A percentile compares a stretch with the other conserved stretches of the same genome.
These are phyloP conservation scores for Fusarium temperatum DNA, from an alignment of 2,329 filamentous ascomycete genomes.

Conservation along the genomic window DNA sequence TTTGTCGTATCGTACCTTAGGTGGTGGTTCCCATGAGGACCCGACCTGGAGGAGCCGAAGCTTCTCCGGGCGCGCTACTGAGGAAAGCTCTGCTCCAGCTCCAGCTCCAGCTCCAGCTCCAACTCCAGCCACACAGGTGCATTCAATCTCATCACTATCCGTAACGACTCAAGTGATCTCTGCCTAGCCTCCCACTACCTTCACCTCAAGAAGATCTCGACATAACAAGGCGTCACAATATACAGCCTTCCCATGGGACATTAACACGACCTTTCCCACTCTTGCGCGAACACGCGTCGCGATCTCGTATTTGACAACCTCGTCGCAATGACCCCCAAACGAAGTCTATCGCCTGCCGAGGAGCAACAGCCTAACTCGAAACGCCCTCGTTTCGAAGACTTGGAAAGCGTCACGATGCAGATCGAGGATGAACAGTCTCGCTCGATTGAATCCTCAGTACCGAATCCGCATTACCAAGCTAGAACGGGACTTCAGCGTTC, in stretches of 20 bases:
- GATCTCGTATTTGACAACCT: neutral
- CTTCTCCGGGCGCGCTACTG: constrained; percentile 23
- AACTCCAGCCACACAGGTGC: neutral
- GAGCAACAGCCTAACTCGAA: constrained; percentile 44
- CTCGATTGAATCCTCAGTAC: constrained; percentile 34
- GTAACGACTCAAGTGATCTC: neutral
- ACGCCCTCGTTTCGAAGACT: constrained; percentile 36
- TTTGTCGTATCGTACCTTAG: neutral
- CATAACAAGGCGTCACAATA: neutral
- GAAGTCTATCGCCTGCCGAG: constrained; percentile 46
- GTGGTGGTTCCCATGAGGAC: neutral
- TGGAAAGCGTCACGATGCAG: neutral
- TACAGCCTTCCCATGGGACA: neutral
- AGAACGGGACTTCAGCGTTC: constrained; percentile 59
- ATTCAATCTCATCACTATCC: neutral
- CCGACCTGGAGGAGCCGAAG: constrained; percentile 20
- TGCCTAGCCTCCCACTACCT: neutral
- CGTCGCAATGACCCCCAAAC: constrained; percentile 49
- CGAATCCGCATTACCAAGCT: constrained; percentile 47
- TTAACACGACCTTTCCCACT: neutral
- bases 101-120: neutral
- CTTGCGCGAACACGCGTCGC: neutral
- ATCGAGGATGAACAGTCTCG: constrained; percentile 25
- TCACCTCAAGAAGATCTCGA: neutral
- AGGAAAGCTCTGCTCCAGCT: neutral